Conservation (phyloP, 352 stramenopile genomes). For the Pythium phragmitis region DNA sequence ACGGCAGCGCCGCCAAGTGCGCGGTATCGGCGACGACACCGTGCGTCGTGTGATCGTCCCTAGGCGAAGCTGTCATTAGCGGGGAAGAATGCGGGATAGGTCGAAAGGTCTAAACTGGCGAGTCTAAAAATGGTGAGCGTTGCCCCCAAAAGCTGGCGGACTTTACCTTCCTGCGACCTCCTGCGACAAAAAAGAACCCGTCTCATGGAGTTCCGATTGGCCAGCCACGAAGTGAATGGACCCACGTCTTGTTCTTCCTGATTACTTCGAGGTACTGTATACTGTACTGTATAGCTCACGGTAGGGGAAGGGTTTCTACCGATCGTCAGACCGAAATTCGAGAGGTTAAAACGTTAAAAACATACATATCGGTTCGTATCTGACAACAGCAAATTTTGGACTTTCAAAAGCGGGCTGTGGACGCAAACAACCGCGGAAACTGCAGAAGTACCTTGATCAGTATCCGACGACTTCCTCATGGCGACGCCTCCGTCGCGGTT, state of each 20-base stretch:
- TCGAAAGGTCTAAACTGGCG: slow-evolving; percentile 16
- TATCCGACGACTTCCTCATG: slow-evolving; percentile 10
- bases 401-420: slow-evolving; percentile 20
- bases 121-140: background rate
- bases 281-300: too few relatives aligned
- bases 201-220: slow-evolving; percentile 5
- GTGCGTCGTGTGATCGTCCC: background rate
- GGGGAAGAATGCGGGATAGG: background rate
- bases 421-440: background rate
- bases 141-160: background rate
- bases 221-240: slow-evolving; percentile 8
- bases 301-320: too few relatives aligned
- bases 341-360: background rate
- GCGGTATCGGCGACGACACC: slow-evolving; percentile 9
- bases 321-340: background rate
- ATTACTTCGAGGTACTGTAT: too few relatives aligned
- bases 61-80: slow-evolving; percentile 4
- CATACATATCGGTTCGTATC: slow-evolving; percentile 14
- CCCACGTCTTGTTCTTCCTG: background rate
- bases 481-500: slow-evolving; percentile 24
- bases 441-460: background rate
- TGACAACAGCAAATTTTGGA: slow-evolving; percentile 17
- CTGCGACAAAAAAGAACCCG: slow-evolving; percentile 27
- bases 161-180: slow-evolving; percentile 23
- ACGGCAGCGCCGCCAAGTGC: slow-evolving; percentile 26